Base-by-base conservation (phyloP, 1,284 basidiomycete species). In the Apiotrichum gamsii region DNA sequence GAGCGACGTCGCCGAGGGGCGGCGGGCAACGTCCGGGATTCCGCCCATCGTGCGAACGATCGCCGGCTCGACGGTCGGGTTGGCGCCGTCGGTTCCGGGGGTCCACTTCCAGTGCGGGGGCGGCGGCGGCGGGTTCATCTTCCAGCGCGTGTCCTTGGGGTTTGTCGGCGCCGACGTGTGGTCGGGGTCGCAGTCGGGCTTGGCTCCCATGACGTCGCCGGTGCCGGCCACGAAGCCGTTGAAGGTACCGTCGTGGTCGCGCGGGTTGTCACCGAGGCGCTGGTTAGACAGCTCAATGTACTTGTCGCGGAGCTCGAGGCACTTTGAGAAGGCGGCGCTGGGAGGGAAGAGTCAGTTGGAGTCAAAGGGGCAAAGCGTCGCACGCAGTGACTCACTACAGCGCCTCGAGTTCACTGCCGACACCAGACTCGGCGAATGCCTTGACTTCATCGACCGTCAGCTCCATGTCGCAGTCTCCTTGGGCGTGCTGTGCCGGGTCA, bases 61-160 rank as follows among this genome's bases (percentile, higher is more conserved):
- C 18, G 16, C 40, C 24, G 49, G 55, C 30, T 53, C 73, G 40
- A 32, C 32, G 20, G 15, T 40, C 23, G 51, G 55, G 25, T 53
- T 73, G 2, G 74, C 72, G 2, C 76, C 75, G n/a, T 80, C 72
- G 37, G 79, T 46, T 20, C 45, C 49, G 35, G 50, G 55, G 35
- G 65, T 79, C 82, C 85, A 90, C 61, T 88, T 86, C 91, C 91
- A 96, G 62, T 90, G 90, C 1, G 90, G 91, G 2, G 88, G 85
- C 0, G 91, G 91, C 6, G 91, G 90, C 4, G 77, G 79, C 0
- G 93, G 91, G 59, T 93, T 93, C 56, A 95, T 85, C 47, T 80
- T 80, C 93, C 93, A 96, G 6, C 33, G 32, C 20, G 28, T 16
- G 11, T 24, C 21, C 3, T 16, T 28, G 33, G 36, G 38, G 37